Conservation (phyloP, 371 early-diverging fungal genomes). For the Rhizopus delemar region DNA sequence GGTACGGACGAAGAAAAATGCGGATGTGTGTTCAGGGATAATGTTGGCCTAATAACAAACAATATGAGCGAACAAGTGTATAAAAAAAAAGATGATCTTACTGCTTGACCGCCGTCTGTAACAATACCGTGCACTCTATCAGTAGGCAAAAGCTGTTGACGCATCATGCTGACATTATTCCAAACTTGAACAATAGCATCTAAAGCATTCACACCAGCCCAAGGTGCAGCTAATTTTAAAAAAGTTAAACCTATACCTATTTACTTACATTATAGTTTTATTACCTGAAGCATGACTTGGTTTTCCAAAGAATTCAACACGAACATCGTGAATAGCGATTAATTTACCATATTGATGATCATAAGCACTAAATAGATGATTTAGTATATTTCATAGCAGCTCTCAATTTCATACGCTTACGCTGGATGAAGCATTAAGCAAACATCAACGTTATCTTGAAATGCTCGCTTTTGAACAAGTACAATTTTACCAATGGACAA, state of each 20-base stretch:
- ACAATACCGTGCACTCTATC: constrained; percentile 75
- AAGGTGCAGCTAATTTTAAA: constrained; percentile 22
- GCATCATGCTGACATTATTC: constrained; percentile 66
- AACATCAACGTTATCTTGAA: constrained; percentile 64
- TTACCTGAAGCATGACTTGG: constrained; percentile 60
- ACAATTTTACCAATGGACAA: constrained; percentile 72
- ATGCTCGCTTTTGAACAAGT: constrained; percentile 66
- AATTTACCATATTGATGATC: constrained; percentile 36
- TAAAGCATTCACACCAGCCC: constrained; percentile 68
- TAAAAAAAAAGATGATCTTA: constrained; percentile 38
- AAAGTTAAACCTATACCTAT: neutral
- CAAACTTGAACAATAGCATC: constrained; percentile 69
- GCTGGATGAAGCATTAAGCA: constrained; percentile 83
- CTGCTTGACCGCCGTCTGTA: constrained; percentile 64
- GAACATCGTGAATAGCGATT: constrained; percentile 49
- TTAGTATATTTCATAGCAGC: neutral
- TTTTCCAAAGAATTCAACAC: constrained; percentile 69
- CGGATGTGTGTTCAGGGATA: constrained; percentile 68
- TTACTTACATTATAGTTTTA: no score
- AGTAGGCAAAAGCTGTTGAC: constrained; percentile 72
- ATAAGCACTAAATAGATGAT: constrained; percentile 16
- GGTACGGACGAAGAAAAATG: constrained; percentile 65
- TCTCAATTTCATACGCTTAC: constrained; percentile 19
- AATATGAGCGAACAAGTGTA: neutral
- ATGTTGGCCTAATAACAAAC: constrained; percentile 36